Evolutionary conservation across 352 stramenopile genomes (phyloP), one percentile per base, ranked within the genome.

Genomic region (Pythium volutum): DNA sequence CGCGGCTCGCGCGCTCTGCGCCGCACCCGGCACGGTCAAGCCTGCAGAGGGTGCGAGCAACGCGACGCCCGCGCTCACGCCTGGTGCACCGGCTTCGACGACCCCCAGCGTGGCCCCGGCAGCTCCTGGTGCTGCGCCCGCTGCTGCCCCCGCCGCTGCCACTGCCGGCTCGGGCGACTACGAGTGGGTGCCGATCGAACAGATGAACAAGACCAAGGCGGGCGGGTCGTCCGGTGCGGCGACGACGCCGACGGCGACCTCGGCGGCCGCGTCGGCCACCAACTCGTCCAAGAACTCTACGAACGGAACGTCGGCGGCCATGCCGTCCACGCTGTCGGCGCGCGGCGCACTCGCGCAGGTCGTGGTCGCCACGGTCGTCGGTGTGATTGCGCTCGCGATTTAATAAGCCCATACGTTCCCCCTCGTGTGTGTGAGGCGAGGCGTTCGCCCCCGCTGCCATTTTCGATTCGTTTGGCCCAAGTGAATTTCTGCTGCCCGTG

Each of bases 231-330:
- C 29, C 22, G 31, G 23, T 20, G 15, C 33, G 18, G 42, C 9
- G n/a, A 29, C 22, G 23, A 9, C 42, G 18, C 42, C 42, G 5
- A 36, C 45, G 45, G 5, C 45, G 16, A 4, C 48, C 27, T 33
- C n/a, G n/a, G 15, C 36, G 46, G 7, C 45, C 23, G 29, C 55
- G 42, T 54, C 48, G 55, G 22, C 46, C n/a, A 41, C 34, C 5
- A 65, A 59, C 58, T 59, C 57, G 29, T 46, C 49, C 49, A 54
- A 56, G 50, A 66, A 59, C 43, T 52, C 42, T 1, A 55, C 59
- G 6, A 66, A 59, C 43, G 52, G 42, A 2, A 49, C 59, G 12
- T 66, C 59, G 25, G 50, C 50, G 2, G 59, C 59, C n/a, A 26
- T 29, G n/a, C 18, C 34, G 34, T 29, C 48, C 12, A 23, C 34